Conservation (phyloP, 768 basidiomycete genomes). For the Tylopilus balloui region DNA sequence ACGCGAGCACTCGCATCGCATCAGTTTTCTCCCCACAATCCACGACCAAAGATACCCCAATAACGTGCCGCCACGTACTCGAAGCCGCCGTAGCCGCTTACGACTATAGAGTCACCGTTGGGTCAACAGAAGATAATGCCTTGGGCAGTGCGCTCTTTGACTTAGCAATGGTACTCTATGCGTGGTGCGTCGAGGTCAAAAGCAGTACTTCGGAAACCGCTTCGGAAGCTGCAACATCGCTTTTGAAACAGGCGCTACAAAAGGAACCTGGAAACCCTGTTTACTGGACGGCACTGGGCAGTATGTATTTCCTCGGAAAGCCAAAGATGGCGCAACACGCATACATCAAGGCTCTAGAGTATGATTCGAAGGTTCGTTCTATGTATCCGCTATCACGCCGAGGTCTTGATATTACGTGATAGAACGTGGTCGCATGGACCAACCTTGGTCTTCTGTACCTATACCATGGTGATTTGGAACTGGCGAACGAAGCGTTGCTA, state of each 20-base stretch:
- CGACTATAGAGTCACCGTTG: constrained; percentile 56
- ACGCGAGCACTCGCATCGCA: constrained; percentile 40
- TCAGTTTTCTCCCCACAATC: constrained; percentile 36
- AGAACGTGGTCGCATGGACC: constrained; percentile 79
- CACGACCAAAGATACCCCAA: constrained; percentile 17
- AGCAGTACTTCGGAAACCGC: constrained; percentile 18
- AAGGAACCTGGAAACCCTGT: constrained; percentile 64
- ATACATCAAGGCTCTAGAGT: constrained; percentile 83
- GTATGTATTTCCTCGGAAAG: constrained; percentile 60
- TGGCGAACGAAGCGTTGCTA: constrained; percentile 82
- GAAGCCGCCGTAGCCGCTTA: constrained; percentile 57
- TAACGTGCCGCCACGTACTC: constrained; percentile 37
- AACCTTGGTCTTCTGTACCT: constrained; percentile 87
- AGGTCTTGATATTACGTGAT: constrained; percentile 4
- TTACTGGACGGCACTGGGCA: constrained; percentile 84
- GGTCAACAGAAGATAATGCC: constrained; percentile 45
- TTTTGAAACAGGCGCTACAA: constrained; percentile 67
- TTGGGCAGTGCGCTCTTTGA: constrained; percentile 70
- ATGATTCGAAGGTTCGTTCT: constrained; percentile 68
- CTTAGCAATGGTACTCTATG: constrained; percentile 57
- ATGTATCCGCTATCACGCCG: not conserved
- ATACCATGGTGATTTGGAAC: constrained; percentile 67
- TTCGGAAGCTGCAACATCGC: constrained; percentile 43
- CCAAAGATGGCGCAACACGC: constrained; percentile 84
- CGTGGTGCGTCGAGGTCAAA: constrained; percentile 38